phyloP scores from a whole-genome alignment of 1,284 basidiomycete genomes.

The Volvariella volvacea region DNA sequence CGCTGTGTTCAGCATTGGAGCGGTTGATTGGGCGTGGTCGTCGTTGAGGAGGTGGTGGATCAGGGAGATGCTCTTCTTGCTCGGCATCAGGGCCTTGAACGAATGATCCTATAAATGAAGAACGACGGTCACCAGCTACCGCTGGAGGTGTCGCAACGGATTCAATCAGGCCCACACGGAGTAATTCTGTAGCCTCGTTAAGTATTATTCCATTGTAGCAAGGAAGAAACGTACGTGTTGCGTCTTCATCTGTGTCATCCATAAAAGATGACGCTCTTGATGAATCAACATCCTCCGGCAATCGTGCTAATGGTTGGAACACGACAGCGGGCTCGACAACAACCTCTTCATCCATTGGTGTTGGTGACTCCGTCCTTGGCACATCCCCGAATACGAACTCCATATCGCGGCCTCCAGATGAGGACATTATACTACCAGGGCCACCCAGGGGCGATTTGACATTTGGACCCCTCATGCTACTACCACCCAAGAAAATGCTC shows the following conservation, averaged over 20 bases:
- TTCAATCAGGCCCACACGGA: conserved; percentile 49
- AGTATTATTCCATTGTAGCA: conserved; percentile 1
- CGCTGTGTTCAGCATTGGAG: conserved; percentile 6
- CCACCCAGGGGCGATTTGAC: conserved; percentile 16
- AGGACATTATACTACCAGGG: background rate
- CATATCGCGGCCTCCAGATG: conserved; percentile 7
- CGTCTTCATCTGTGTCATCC: conserved; percentile 29
- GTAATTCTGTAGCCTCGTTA: conserved; percentile 28
- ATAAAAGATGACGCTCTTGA: conserved; percentile 47
- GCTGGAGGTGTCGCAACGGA: conserved; percentile 44
- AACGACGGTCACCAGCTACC: conserved; percentile 29
- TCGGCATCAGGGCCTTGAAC: conserved; percentile 20
- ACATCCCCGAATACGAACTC: conserved; percentile 27
- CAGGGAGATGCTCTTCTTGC: background rate
- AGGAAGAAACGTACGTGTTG: conserved; percentile 31
- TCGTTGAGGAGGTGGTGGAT: background rate
- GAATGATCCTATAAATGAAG: conserved; percentile 30
- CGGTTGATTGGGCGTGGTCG: background rate
- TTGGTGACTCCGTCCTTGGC: conserved; percentile 13
- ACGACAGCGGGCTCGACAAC: conserved; percentile 12
- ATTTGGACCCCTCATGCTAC: conserved; percentile 7
- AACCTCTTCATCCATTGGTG: background rate
- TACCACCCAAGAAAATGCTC: conserved; percentile 9
- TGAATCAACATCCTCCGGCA: conserved; percentile 64
- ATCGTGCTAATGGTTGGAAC: conserved; percentile 32